Evolutionary conservation across 331 rosid species (phyloP).

Genomic region (Ulmus americana): DNA sequence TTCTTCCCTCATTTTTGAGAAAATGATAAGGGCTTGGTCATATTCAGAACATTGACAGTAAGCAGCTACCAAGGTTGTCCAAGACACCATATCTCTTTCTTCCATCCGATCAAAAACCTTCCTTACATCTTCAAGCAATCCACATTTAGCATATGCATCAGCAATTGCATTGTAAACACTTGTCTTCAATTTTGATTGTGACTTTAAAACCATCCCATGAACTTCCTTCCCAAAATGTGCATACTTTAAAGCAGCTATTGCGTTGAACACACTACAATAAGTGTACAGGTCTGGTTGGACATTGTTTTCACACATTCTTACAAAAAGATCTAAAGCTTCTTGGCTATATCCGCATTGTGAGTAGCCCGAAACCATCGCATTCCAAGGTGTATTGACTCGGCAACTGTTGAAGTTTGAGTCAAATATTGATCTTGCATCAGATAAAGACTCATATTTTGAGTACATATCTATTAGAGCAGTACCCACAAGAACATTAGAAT

Average conservation of each 20-base stretch:
- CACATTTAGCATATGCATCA: constrained; percentile 59
- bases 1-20: constrained; percentile 53
- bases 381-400: constrained; percentile 54
- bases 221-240: constrained; percentile 29
- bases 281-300: constrained; percentile 53
- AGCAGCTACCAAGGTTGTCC: constrained; percentile 68
- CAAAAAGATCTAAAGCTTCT: constrained; percentile 52
- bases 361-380: constrained; percentile 69
- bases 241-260: constrained; percentile 46
- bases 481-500: constrained; percentile 49
- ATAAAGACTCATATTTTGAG: constrained; percentile 47
- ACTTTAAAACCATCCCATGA: constrained; percentile 51
- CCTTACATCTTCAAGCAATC: constrained; percentile 49
- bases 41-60: constrained; percentile 55
- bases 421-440: constrained; percentile 45
- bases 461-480: constrained; percentile 69
- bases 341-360: constrained; percentile 44
- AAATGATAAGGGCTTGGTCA: constrained; percentile 55
- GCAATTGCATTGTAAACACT: constrained; percentile 55
- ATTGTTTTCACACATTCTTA: constrained; percentile 45
- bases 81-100: constrained; percentile 68
- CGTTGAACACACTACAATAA: constrained; percentile 58
- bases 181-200: constrained; percentile 32
- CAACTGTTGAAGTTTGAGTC: constrained; percentile 34
- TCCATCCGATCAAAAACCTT: constrained; percentile 46